Base-by-base conservation (phyloP, 2,329 filamentous ascomycete species). In the Fusarium sp. region DNA sequence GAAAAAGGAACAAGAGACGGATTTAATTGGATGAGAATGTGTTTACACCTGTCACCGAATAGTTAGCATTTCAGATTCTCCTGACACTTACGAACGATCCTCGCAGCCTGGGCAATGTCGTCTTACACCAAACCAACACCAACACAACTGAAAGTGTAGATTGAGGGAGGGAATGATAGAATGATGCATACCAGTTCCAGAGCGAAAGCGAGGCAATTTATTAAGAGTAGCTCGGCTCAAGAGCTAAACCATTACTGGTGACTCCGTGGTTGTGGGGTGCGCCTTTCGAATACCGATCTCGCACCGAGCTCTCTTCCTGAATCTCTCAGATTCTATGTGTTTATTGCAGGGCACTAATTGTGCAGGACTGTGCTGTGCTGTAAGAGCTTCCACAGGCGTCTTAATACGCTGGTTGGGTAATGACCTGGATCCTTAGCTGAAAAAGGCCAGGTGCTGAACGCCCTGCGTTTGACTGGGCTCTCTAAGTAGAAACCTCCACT, bases 211-310 rank as follows among this genome's bases (percentile, higher is more conserved):
- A 52, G 29, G 41, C 41, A 62, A 55, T 69, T 71, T 71, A 69
- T 62, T 62, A 65, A 56, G 47, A 53, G 45, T 46, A 61, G 55
- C 60, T 62, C 37, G 62, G 44, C 56, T 47, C 55, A 66, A 56
- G 71, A 53, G 59, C 68, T 68, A 71, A 69, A 55, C 69, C 57
- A 69, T 64, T 62, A 69, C 34, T 37, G 64, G 64, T 37, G 68
- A 30, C 52, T 62, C 55, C 46, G 60, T 61, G 55, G 52, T 44
- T 65, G 65, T 71, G 68, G 59, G 58, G 49, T 54, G 46, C 47
- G 49, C 65, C 53, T 45, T 41, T 45, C 27, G 34, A 46, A 48
- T 46, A 69, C 68, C 68, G 69, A 71, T 69, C 69, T 71, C 69
- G 69, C 65, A 56, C 68, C 65, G 65, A 69, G 51, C 37, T 34